A percentile compares a stretch with the other conserved stretches of the same genome.
These are phyloP conservation scores for Suillus variegatus DNA, from an alignment of 768 basidiomycete genomes.

Conservation along the genomic window DNA sequence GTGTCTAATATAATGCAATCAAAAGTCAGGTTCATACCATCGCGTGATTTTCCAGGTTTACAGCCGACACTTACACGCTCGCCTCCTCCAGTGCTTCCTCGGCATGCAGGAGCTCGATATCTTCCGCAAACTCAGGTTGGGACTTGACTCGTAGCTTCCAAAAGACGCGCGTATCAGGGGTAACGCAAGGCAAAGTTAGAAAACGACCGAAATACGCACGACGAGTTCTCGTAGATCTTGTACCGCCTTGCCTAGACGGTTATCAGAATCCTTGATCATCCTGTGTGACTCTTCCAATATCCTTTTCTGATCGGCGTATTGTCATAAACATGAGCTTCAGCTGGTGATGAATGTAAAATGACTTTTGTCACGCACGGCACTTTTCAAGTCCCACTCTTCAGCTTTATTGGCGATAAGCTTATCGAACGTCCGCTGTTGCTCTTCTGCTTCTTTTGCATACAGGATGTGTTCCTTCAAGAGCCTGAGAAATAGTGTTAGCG, in stretches of 20 bases:
- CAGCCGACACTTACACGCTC: conserved; percentile 37
- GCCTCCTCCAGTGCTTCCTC: conserved; percentile 57
- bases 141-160: conserved; percentile 29
- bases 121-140: conserved; percentile 31
- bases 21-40: conserved; percentile 14
- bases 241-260: conserved; percentile 59
- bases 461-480: conserved; percentile 66
- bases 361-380: conserved; percentile 51
- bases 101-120: conserved; percentile 53
- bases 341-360: conserved; percentile 9
- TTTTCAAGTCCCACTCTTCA: conserved; percentile 79
- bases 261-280: conserved; percentile 73
- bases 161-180: conserved; percentile 12
- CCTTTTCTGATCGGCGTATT: conserved; percentile 45
- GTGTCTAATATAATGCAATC: conserved; percentile 4
- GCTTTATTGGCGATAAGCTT: conserved; percentile 59
- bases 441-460: conserved; percentile 67
- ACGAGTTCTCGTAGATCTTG: conserved; percentile 66
- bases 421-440: conserved; percentile 59
- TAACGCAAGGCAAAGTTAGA: conserved; percentile 17
- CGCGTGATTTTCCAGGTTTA: not conserved
- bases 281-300: conserved; percentile 77
- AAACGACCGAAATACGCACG: conserved; percentile 48
- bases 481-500: conserved; percentile 35
- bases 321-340: conserved; percentile 1